Evolutionary conservation across 257 asterid genomes (phyloP).

Genomic region (Prunella vulgaris): DNA sequence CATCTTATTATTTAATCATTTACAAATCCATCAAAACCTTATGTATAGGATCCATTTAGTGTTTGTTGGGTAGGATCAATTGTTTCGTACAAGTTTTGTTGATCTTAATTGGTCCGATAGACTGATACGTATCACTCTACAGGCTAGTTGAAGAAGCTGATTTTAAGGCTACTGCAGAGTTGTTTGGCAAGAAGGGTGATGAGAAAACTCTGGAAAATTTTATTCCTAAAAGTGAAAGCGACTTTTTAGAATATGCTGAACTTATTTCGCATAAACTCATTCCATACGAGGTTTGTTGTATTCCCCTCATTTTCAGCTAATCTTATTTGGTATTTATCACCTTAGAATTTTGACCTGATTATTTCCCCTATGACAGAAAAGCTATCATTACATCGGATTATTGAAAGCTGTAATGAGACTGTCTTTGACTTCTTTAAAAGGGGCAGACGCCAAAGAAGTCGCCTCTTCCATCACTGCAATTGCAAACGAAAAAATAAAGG

Average conservation of each 20-base stretch:
- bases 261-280: constrained; percentile 72
- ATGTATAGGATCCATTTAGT: no score
- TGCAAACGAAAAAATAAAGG: constrained; percentile 93
- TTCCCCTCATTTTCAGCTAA: neutral
- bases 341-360: neutral
- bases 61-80: no score
- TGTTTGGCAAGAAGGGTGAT: constrained; percentile 70
- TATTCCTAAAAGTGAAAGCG: constrained; percentile 80
- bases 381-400: constrained; percentile 80
- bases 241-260: constrained; percentile 84
- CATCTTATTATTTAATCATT: no score
- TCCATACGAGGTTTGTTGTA: constrained; percentile 68
- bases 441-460: constrained; percentile 84
- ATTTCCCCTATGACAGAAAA: constrained; percentile 56
- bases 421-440: constrained; percentile 79
- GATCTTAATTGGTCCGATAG: neutral
- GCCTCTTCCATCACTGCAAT: constrained; percentile 90
- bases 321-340: neutral
- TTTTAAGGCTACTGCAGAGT: constrained; percentile 73
- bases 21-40: no score
- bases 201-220: constrained; percentile 73
- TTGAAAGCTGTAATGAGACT: constrained; percentile 86
- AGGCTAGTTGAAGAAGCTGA: constrained; percentile 99
- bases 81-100: no score
- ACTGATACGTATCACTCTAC: constrained; percentile 5